Conservation (phyloP, 768 basidiomycete species). For the Thelephora ganbajun region DNA sequence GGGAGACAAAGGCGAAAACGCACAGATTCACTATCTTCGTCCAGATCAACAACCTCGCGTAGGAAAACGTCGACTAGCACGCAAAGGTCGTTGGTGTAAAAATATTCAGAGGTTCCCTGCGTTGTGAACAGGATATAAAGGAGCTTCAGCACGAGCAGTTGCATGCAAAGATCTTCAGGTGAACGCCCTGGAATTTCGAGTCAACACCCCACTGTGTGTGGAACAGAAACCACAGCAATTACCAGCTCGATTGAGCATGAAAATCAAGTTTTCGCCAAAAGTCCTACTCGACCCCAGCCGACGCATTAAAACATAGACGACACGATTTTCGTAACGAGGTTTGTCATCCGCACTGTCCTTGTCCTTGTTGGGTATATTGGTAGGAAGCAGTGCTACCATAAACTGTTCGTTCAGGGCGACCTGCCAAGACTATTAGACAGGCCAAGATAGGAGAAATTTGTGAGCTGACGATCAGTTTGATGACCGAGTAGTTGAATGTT, state of each 20-base stretch:
- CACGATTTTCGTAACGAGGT: slow-evolving; percentile 53
- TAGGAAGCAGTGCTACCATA: slow-evolving; percentile 72
- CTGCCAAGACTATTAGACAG: slow-evolving; percentile 24
- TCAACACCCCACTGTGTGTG: slow-evolving; percentile 3
- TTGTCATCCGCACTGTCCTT: slow-evolving; percentile 12
- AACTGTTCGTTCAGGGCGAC: slow-evolving; percentile 95
- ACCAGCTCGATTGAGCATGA: slow-evolving; percentile 96
- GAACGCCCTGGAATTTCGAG: slow-evolving; percentile 43
- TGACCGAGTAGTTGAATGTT: slow-evolving; percentile 87
- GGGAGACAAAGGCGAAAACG: slow-evolving; percentile 16
- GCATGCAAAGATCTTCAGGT: slow-evolving; percentile 88
- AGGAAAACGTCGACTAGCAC: slow-evolving; percentile 96
- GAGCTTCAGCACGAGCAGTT: slow-evolving; percentile 85
- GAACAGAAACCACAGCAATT: slow-evolving; percentile 17
- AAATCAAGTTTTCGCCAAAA: slow-evolving; percentile 97
- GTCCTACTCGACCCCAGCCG: slow-evolving; percentile 81
- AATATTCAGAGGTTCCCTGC: slow-evolving; percentile 85
- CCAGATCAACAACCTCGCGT: slow-evolving; percentile 83
- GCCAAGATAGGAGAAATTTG: neutral
- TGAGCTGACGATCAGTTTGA: slow-evolving; percentile 74
- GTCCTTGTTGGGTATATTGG: slow-evolving; percentile 8
- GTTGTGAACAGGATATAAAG: slow-evolving; percentile 93
- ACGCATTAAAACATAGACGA: slow-evolving; percentile 73
- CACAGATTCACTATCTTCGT: slow-evolving; percentile 89
- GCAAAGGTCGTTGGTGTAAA: slow-evolving; percentile 94